phyloP scores from a whole-genome alignment of 306 rosid species.

The Vigna reflexopilosa region DNA sequence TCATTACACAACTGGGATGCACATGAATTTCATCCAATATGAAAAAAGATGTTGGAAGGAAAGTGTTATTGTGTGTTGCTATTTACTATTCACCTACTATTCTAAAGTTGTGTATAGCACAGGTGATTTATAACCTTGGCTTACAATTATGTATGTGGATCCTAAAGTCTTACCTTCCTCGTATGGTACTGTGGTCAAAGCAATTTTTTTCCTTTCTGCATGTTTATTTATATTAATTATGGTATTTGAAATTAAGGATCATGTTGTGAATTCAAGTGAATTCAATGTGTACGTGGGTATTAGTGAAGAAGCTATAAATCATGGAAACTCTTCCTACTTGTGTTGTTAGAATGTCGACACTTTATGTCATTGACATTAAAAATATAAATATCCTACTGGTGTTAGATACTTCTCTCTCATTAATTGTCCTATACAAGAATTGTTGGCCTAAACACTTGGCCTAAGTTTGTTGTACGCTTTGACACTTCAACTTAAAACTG shows the following conservation, averaged over 20 bases:
- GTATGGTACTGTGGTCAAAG: background rate
- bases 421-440: background rate
- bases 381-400: background rate
- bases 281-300: background rate
- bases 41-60: background rate
- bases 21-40: background rate
- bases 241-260: background rate
- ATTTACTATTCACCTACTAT: background rate
- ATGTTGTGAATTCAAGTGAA: background rate
- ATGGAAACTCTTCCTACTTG: background rate
- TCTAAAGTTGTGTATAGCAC: background rate
- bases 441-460: background rate
- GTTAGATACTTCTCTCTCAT: background rate
- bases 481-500: background rate
- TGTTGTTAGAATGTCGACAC: background rate
- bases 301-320: background rate
- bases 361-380: background rate
- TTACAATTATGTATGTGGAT: background rate
- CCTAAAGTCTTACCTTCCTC: slow-evolving; percentile 7
- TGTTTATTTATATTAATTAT: background rate
- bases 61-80: background rate
- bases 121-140: slow-evolving; percentile 15
- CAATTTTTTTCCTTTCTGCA: background rate
- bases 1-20: background rate
- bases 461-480: background rate